Evolutionary conservation across 805 yeast species (phyloP), one percentile per base, ranked within the genome.

Genomic region (Lipomyces orientalis): DNA sequence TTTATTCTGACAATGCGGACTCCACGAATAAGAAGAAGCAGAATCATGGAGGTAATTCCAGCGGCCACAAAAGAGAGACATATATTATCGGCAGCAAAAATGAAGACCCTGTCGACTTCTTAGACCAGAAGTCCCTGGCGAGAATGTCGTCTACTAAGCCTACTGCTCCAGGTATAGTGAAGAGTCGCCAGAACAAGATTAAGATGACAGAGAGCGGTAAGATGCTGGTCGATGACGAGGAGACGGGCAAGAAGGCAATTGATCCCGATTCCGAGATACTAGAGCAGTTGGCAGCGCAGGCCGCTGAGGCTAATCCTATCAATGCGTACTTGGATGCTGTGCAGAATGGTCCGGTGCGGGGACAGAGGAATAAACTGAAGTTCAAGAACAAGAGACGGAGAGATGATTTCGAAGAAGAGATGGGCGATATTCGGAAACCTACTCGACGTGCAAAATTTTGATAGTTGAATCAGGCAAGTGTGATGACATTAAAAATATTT

Each of bases 241-340:
- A 69, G 19, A 16, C 55, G 3, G 34, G 34, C n/a, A 73, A 72
- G 60, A 75, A 66, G 25, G 71, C 71, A 1, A 43, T 56, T 12
- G 76, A 71, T 37, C 73, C 73, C 29, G 79, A 75, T 2, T 83
- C 83, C 56, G 89, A 86, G 74, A 76, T 84, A 67, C 60, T 73
- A 49, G 60, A 64, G 25, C 76, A 77, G 63, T 71, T 82, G 16
- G 79, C 82, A 52, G 80, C 84, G 4, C 80, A 80, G 33, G 70
- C 73, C 7, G 68, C 73, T 10, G 71, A 62, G 22, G 79, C 79
- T 34, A 80, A 81, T 58, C 97, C 97, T 19, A 86, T 94, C 71
- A 90, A 90, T 76, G 98, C 98, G 0, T 95, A 95, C 77, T 86
- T 93, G 72, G 97, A 93, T 70, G 99, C 99, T 6, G 92, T 95